Evolutionary conservation across 768 basidiomycete species (phyloP).

Genomic region (Botryobasidium botryosum): DNA sequence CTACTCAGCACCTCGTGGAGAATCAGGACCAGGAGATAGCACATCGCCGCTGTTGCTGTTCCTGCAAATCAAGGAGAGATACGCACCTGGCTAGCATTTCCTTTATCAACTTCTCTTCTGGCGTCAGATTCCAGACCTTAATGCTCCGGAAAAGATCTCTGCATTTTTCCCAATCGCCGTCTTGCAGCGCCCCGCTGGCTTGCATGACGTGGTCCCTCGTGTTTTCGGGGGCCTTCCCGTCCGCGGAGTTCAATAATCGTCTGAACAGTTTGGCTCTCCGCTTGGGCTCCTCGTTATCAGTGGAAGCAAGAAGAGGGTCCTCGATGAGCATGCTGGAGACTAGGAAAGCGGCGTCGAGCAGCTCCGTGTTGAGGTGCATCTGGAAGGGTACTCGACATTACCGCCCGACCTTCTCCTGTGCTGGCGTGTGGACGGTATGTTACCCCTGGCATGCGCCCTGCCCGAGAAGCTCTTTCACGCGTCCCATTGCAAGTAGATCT

Average conservation of each 20-base stretch:
- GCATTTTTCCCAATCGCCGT: constrained; percentile 94
- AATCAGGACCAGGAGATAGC: too few relatives aligned
- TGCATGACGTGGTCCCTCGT: constrained; percentile 99
- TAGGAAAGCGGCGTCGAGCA: constrained; percentile 92
- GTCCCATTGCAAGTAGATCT: constrained; percentile 91
- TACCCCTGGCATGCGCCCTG: constrained; percentile 91
- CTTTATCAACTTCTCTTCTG: constrained; percentile 70
- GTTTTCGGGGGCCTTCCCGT: constrained; percentile 91
- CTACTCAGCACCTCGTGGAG: too few relatives aligned
- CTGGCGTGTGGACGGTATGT: constrained; percentile 61
- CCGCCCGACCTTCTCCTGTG: constrained; percentile 94
- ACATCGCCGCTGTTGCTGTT: too few relatives aligned
- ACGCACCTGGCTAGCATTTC: constrained; percentile 86
- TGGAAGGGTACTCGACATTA: constrained; percentile 96
- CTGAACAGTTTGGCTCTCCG: constrained; percentile 91
- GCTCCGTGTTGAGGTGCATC: constrained; percentile 98
- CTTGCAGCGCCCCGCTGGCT: constrained; percentile 88
- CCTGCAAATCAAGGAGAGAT: neutral
- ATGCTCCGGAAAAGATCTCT: constrained; percentile 86
- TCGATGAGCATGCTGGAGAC: constrained; percentile 98
- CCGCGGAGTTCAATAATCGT: constrained; percentile 85
- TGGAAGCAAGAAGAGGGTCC: constrained; percentile 85
- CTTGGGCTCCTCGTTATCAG: constrained; percentile 85
- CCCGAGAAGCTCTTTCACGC: constrained; percentile 92
- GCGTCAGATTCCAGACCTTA: constrained; percentile 97